Percentiles rank a stretch among this genome's conserved stretches.
phyloP scores from a whole-genome alignment of 2,329 filamentous ascomycete species.

The Fusarium secorum region DNA sequence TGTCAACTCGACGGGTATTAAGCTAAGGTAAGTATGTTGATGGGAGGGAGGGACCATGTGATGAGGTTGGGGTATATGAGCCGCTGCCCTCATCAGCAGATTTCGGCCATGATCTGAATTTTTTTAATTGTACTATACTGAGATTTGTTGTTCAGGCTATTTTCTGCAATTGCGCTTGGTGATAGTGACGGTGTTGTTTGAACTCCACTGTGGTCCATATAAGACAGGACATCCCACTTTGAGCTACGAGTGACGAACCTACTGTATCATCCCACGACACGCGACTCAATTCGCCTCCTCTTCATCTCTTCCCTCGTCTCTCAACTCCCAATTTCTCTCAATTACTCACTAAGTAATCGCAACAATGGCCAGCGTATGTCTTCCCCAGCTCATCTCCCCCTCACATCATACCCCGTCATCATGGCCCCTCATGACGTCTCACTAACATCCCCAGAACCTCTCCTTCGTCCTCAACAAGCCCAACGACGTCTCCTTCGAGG shows the following conservation, averaged over 20 bases:
- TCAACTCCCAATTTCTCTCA: neutral
- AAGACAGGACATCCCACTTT: constrained; percentile 28
- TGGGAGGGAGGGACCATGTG: constrained; percentile 12
- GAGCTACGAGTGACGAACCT: neutral
- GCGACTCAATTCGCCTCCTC: neutral
- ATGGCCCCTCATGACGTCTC: constrained; percentile 31
- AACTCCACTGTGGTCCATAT: constrained; percentile 35
- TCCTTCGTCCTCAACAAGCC: constrained; percentile 85
- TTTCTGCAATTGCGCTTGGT: neutral
- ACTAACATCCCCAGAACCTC: constrained; percentile 66
- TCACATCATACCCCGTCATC: constrained; percentile 18
- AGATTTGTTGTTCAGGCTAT: constrained; percentile 17
- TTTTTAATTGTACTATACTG: neutral
- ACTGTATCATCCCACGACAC: constrained; percentile 1
- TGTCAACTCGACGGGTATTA: constrained; percentile 6
- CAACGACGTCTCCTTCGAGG: constrained; percentile 75
- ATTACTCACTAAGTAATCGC: neutral
- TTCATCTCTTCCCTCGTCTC: neutral
- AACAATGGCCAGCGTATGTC: constrained; percentile 41
- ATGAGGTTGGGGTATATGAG: constrained; percentile 35
- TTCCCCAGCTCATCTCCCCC: neutral
- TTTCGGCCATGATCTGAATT: constrained; percentile 18
- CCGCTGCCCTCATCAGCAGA: constrained; percentile 35
- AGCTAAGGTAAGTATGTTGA: neutral
- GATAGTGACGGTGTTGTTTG: neutral